These are phyloP conservation scores for Stagonosporopsis rhizophila DNA, from an alignment of 2,329 filamentous ascomycete species.

Conservation along the genomic window DNA sequence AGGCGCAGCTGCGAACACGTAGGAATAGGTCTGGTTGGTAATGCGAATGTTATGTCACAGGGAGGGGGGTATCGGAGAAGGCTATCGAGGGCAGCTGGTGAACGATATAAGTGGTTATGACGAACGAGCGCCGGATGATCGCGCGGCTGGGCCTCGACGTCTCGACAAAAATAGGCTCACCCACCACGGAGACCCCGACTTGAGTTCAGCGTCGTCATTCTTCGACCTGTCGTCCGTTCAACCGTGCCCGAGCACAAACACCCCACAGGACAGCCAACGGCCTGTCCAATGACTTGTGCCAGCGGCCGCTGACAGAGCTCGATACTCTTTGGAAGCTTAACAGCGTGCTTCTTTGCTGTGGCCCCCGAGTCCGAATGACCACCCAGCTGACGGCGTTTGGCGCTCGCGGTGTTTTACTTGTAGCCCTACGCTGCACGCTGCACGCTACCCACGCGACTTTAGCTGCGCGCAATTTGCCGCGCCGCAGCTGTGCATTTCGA, in stretches of 20 bases:
- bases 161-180: conserved; percentile 17
- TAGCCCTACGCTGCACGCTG: conserved; percentile 24
- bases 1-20: conserved; percentile 23
- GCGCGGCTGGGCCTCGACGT: conserved; percentile 1
- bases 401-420: conserved; percentile 26
- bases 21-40: not conserved
- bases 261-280: conserved; percentile 6
- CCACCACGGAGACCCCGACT: conserved; percentile 9
- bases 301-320: not conserved
- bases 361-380: conserved; percentile 23
- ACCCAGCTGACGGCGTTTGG: conserved; percentile 34
- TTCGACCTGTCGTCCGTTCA: not conserved
- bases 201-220: conserved; percentile 4
- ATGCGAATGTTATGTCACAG: conserved; percentile 10
- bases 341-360: conserved; percentile 3
- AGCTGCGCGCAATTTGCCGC: conserved; percentile 15
- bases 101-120: conserved; percentile 13
- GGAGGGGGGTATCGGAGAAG: conserved; percentile 9
- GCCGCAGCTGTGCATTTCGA: conserved; percentile 9
- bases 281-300: conserved; percentile 11
- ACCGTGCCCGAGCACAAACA: conserved; percentile 5
- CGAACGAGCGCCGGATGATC: conserved; percentile 11
- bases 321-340: conserved; percentile 3
- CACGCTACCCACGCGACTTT: conserved; percentile 19
- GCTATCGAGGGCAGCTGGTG: conserved; percentile 6